Evolutionary conservation across 257 asterid species (phyloP).

Genomic region (Gentiana dahurica): DNA sequence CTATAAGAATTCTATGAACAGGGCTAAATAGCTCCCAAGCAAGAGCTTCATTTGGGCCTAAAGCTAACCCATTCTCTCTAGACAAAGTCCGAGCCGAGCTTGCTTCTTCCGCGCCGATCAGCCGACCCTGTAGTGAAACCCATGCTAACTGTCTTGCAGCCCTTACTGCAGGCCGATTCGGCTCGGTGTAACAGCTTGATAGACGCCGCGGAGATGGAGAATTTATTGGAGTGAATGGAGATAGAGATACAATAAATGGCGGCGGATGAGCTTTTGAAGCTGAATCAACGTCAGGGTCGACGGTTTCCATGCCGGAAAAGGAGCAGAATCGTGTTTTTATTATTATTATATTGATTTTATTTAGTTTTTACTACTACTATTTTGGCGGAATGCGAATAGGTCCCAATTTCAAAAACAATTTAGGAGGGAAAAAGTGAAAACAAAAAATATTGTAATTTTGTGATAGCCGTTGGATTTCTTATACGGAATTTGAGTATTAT

Average conservation of each 20-base stretch:
- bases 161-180: slow-evolving; percentile 41
- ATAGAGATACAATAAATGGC: slow-evolving; percentile 33
- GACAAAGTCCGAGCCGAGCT: slow-evolving; percentile 49
- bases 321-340: neutral
- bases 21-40: slow-evolving; percentile 86
- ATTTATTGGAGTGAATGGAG: slow-evolving; percentile 13
- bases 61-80: slow-evolving; percentile 20
- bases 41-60: slow-evolving; percentile 33
- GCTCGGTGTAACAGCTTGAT: slow-evolving; percentile 54
- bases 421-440: too few species aligned
- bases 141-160: slow-evolving; percentile 59
- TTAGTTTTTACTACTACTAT: too few species aligned
- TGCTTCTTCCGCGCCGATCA: slow-evolving; percentile 79
- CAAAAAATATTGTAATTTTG: too few species aligned
- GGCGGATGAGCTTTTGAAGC: slow-evolving; percentile 20
- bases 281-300: slow-evolving; percentile 20
- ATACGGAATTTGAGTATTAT: too few species aligned
- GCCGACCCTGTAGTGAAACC: slow-evolving; percentile 91
- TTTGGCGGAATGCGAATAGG: too few species aligned
- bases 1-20: slow-evolving; percentile 62
- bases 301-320: slow-evolving; percentile 30
- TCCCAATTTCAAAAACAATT: too few species aligned
- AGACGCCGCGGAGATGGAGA: slow-evolving; percentile 67
- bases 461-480: too few species aligned
- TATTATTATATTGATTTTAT: too few species aligned